Evolutionary conservation across 345 rosid genomes (phyloP), one percentile per base, ranked within the genome.

Genomic region (Chamaenerion angustifolium): DNA sequence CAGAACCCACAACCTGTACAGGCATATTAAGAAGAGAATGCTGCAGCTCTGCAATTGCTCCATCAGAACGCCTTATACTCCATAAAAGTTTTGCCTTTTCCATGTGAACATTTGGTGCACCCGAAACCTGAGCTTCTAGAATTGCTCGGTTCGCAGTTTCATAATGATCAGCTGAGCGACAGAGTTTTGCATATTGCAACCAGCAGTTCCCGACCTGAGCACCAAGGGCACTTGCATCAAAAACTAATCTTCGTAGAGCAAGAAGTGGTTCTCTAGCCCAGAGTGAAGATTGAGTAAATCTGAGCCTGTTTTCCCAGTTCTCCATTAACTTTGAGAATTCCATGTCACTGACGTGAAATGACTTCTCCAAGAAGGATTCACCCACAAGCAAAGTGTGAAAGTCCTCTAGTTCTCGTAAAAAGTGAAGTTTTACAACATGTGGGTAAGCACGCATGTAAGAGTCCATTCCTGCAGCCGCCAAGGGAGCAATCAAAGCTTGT

Each of bases 391-490:
- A 76, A 40, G 55, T 44, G 65, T 83, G 79, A 56, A 90, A 90
- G 59, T 83, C 96, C 64, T 86, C 98, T 62, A 86, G 73, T 71
- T 86, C 96, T 58, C 74, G 68, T 16, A 90, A 72, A 68, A 87
- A 60, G 78, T 86, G 96, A 63, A 90, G 98, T 66, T 90, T 90
- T 48, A 83, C 96, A 52, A 80, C 77, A 68, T 76, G 77, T 14
- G 98, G 98, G 68, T 90, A 90, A 55, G 96, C 96, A 57, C 98
- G 80, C 35, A 67, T 68, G 51, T 83, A 86, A 25, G 98, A 90
- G 66, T 90, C 98, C 98, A 90, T 90, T 63, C 98, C 98, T 16
- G 98, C 98, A 56, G 98, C 98, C 70, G 96, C 96, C 65, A 90
- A 78, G 64, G 98, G 96, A 64, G 96, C 96, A 78, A 90, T 90